Evolutionary conservation across 169 alveolate species (phyloP), one percentile per base, ranked within the genome.

Genomic region (Plasmodium vivax): DNA sequence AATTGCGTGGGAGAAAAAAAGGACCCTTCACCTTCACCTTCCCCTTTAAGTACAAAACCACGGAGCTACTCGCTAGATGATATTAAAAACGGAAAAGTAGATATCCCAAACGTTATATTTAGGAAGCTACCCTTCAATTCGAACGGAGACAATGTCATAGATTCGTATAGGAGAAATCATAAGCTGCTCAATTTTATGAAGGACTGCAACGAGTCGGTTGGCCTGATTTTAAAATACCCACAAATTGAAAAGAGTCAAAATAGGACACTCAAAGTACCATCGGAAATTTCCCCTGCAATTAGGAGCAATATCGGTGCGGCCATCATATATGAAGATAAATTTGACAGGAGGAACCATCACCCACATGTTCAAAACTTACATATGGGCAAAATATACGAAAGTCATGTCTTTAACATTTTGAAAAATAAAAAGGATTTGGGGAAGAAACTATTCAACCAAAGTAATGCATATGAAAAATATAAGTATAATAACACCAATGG

Each of bases 341-440:
- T 92, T 92, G 92, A 92, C 54, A 92, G 95, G 84, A 92, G 43
- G 58, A 45, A 72, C 75, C 54, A 92, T 51, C 92, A 82, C 30
- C 95, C 95, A 32, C 10, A 81, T 16, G 95, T 92, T 51, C 41
- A 82, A 47, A 92, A 92, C 74, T 73, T 92, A 72, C 95, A 82
- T 43, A 92, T 92, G 95, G 87, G 92, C 30, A 81, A 83, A 34
- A 41, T 82, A 51, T 92, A 71, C 75, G 95, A 92, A 82, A 92
- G 56, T 32, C 95, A 92, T 38, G 92, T 92, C 34, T 82, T 92
- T 82, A 92, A 77, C 43, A 56, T 92, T 30, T 58, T 92, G 84
- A 92, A 82, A 75, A 92, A 92, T 92, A 92, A 92, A 82, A 92
- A 92, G 32, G 74, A 82, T 30, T 72, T 92, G 34, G 92, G 95